Evolutionary conservation across 805 yeast genomes (phyloP), one percentile per base, ranked within the genome.

Genomic region (Metahyphopichia silvanorum): DNA sequence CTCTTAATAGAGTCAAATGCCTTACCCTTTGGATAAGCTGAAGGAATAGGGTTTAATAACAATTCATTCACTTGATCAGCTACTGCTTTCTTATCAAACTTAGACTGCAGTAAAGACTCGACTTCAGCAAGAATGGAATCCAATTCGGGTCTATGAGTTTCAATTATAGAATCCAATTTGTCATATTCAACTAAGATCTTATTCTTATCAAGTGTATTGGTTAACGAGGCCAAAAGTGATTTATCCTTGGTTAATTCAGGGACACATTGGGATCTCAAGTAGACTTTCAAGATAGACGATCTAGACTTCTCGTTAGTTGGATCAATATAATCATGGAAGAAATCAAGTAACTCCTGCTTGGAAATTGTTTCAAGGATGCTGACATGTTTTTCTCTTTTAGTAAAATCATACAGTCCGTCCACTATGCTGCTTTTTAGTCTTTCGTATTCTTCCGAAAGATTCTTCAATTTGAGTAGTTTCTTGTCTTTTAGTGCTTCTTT

Each of bases 361-460:
- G 79, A 66, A 33, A 87, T 54, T 3, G 48, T 48, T 32, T 72
- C 69, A 33, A 87, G 68, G 3, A 74, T 39, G 27, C 69, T 68
- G 5, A 85, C 87, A 37, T 80, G 81, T 28, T 65, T 60, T 23
- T 66, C 74, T 37, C 77, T 67, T 33, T 74, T 69, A 22, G 67
- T 58, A 59, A 87, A 91, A 53, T 91, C 86, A 51, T 83, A 89
- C 57, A 67, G 83, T 5, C 96, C 96, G 35, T 77, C 69, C 19
- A 76, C 74, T 36, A 93, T 82, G 10, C 77, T 69, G 33, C 72
- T 66, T 76, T 87, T 79, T 55, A 76, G 81, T 46, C 80, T 65
- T 7, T 63, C 51, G 30, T 76, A 69, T 58, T 93, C 98, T 53
- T 91, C 96, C 34, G 66, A 63, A 59, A 89, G 66, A 46, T 87